Evolutionary conservation across 2,329 filamentous ascomycete species (phyloP).

Genomic region (Alternaria sp.): DNA sequence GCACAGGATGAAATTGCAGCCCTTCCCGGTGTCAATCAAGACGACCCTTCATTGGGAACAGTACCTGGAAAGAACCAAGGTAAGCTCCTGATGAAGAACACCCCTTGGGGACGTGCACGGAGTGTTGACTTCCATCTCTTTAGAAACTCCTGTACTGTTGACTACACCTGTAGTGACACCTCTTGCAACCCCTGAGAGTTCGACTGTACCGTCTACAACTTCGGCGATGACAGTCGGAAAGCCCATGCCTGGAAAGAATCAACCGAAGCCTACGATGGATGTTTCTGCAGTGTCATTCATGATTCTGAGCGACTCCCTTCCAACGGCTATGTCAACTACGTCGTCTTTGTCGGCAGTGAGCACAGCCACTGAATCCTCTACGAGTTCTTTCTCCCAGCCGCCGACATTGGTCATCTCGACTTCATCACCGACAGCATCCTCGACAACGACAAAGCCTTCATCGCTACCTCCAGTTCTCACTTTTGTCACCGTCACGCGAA

Average conservation of each 20-base stretch:
- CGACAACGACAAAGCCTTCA: neutral
- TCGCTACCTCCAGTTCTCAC: conserved; percentile 1
- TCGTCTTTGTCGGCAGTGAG: neutral
- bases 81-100: too few species aligned
- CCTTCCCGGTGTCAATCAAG: conserved; percentile 13
- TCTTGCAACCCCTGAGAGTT: neutral
- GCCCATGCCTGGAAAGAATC: conserved; percentile 15
- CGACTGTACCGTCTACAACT: neutral
- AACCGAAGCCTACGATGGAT: conserved; percentile 7
- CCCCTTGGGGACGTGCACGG: neutral
- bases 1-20: neutral
- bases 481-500: conserved; percentile 6
- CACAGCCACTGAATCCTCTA: neutral
- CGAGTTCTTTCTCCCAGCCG: neutral
- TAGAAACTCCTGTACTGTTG: neutral
- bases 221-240: neutral
- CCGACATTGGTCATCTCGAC: neutral
- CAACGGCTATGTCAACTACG: neutral
- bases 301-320: neutral
- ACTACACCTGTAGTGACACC: neutral
- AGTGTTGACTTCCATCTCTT: neutral
- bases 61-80: neutral
- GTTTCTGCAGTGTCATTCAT: neutral
- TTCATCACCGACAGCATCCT: neutral
- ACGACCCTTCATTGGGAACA: neutral